Base-by-base conservation (phyloP, 352 stramenopile species). In the Pythium grandisporangium region DNA sequence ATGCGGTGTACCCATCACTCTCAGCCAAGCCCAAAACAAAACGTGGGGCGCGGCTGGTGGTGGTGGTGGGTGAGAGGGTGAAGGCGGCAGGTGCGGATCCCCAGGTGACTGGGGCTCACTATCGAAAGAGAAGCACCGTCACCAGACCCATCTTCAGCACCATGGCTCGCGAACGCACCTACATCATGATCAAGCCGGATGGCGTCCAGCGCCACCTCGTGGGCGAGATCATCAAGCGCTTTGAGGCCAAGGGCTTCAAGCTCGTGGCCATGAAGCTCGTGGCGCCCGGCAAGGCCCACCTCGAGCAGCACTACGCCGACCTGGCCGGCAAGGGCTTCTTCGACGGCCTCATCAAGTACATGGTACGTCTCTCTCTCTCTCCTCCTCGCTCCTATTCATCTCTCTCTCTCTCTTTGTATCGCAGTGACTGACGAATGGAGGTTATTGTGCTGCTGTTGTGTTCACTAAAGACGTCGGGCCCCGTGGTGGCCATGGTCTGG, bases 211-310 rank as follows among this genome's bases (percentile, higher is more conserved):
- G 95, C 57, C 58, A 84, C 65, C 63, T 97, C 30, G 77, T 98
- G 43, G 93, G 93, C 47, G 88, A 98, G 70, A 98, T 99, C 66
- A 98, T 98, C 76, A 86, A 84, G 51, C 90, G 96, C 58, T 99
- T 99, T 62, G 95, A 98, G 67, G 65, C 80, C 54, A 98, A 98
- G 81, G 95, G 96, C 56, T 98, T 95, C 83, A 98, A 98, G 70
- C 81, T 99, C 30, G 77, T 95, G 37, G 95, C 87, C 45, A 80
- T 98, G 73, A 98, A 99, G 78, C 59, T 98, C 35, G 61, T 77
- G 19, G 43, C 66, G 44, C 43, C 79, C 66, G 34, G 58, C 69
- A 55, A 72, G 79, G 70, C 82, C 44, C 73, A 88, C 49, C 67
- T 96, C 30, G 70, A 93, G 61, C 49, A 84, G 55, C 87, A 96